Conservation (phyloP, 2,329 filamentous ascomycete genomes). For the Colletotrichum lini region DNA sequence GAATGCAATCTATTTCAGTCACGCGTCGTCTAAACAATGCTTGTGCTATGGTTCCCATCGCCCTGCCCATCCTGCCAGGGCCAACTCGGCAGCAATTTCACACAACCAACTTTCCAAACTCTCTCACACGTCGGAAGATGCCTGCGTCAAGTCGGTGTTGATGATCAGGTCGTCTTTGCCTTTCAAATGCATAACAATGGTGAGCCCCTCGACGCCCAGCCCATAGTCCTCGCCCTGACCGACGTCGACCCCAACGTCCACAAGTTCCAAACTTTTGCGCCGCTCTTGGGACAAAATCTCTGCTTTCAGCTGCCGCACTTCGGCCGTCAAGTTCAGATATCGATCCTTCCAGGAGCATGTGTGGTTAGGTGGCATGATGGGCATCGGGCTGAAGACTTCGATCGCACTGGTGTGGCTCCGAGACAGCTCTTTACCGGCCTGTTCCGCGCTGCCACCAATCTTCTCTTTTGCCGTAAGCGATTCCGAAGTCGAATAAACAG, state of each 20-base stretch:
- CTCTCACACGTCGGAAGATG: constrained; percentile 17
- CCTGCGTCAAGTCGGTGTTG: constrained; percentile 60
- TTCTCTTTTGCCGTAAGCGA: background rate
- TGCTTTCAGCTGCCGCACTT: constrained; percentile 58
- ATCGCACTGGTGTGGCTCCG: background rate
- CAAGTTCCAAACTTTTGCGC: constrained; percentile 30
- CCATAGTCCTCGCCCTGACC: constrained; percentile 51
- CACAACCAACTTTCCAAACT: background rate
- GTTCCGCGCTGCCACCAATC: background rate
- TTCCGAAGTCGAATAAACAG: background rate
- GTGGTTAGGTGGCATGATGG: constrained; percentile 56
- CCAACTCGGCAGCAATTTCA: background rate
- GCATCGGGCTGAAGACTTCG: constrained; percentile 52
- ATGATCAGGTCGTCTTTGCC: constrained; percentile 66
- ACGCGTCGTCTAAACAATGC: constrained; percentile 31
- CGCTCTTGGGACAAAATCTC: constrained; percentile 51
- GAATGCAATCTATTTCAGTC: constrained; percentile 5
- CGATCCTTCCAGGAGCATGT: constrained; percentile 59
- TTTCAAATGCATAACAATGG: constrained; percentile 65
- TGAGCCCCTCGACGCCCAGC: constrained; percentile 63
- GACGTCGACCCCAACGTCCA: constrained; percentile 45
- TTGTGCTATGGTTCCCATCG: constrained; percentile 29
- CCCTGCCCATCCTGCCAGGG: constrained; percentile 21
- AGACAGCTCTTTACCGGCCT: background rate
- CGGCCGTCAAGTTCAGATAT: constrained; percentile 57